phyloP scores from a whole-genome alignment of 2,329 filamentous ascomycete species.

The Penicillium olsonii region DNA sequence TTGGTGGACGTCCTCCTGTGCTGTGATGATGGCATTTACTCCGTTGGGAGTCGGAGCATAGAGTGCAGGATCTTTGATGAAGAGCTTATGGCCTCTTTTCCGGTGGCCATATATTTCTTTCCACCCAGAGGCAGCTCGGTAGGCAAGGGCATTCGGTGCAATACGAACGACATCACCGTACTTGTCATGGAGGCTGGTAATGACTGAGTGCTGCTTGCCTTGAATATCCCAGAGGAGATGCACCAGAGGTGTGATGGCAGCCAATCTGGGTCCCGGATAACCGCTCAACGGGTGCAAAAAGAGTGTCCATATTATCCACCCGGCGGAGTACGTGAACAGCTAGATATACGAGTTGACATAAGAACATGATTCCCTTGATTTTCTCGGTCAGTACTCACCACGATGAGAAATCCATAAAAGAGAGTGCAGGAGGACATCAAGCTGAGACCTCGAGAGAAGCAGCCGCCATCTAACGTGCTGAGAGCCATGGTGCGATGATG shows the following conservation, averaged over 20 bases:
- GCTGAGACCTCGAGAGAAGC: neutral
- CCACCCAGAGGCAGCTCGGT: slow-evolving; percentile 32
- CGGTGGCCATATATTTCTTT: slow-evolving; percentile 40
- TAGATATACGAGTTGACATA: neutral
- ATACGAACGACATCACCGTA: slow-evolving; percentile 41
- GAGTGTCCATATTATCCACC: slow-evolving; percentile 26
- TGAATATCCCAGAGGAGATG: slow-evolving; percentile 20
- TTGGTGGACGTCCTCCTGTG: slow-evolving; percentile 28
- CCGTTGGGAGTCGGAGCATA: slow-evolving; percentile 23
- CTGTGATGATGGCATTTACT: slow-evolving; percentile 28
- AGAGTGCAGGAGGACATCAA: slow-evolving; percentile 3
- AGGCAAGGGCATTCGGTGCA: slow-evolving; percentile 42
- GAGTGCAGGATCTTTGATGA: slow-evolving; percentile 27
- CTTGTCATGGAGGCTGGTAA: slow-evolving; percentile 24
- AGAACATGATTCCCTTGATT: neutral
- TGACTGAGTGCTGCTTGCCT: slow-evolving; percentile 17
- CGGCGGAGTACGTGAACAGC: slow-evolving; percentile 4
- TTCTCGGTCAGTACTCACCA: slow-evolving; percentile 8
- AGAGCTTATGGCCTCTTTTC: slow-evolving; percentile 22
- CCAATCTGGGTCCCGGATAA: slow-evolving; percentile 36
- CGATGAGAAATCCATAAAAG: neutral
- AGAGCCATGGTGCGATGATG: neutral
- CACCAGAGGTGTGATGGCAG: slow-evolving; percentile 28
- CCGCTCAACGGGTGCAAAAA: slow-evolving; percentile 32
- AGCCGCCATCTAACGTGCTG: neutral